Base-by-base conservation (phyloP, 192 early-diverging fungal species). In the Gonapodya prolifera region DNA sequence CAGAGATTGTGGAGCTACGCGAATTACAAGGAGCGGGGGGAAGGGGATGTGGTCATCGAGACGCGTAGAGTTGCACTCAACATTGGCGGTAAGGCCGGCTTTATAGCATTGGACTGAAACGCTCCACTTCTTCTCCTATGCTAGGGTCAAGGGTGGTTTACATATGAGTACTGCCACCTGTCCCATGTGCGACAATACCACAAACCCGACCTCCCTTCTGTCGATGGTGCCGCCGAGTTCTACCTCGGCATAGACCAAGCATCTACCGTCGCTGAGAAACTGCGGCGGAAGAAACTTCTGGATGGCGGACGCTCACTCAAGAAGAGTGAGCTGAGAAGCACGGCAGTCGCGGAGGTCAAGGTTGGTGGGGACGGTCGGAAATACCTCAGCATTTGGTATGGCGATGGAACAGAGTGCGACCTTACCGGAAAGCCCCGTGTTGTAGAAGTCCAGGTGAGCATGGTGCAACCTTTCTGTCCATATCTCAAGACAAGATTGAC, bases 81-180 rank as follows among this genome's bases (percentile, higher is more conserved):
- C n/a, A n/a, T n/a, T n/a, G n/a, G n/a, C n/a, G n/a, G n/a, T n/a
- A n/a, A n/a, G n/a, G n/a, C n/a, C n/a, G n/a, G n/a, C n/a, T n/a
- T n/a, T n/a, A n/a, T n/a, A n/a, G 31, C 35, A 29, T 61, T 23
- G 1, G 74, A 13, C 1, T 13, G 33, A 79, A 80, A 70, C 83
- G 33, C 23, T 16, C 45, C 45, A 61, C 23, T 23, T 23, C 45
- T 61, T 23, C 8, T 16, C 70, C 32, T 69, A 33, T 71, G 30
- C 70, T 76, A 81, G 34, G 33, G 70, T 70, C 36, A 83, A 35
- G 85, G 84, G 30, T 95, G 87, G 83, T 97, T 92, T 92, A 88
- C 88, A 0, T 97, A 95, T 79, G 92, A 94, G 80, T 97, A 92
- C 80, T 97, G 95, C 79, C 94, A 94, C 82, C 61, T 69, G 33